A percentile compares a stretch with the other conserved stretches of the same genome.
phyloP scores from a whole-genome alignment of 2,329 filamentous ascomycete genomes.

The Rhynchosporium graminicola region DNA sequence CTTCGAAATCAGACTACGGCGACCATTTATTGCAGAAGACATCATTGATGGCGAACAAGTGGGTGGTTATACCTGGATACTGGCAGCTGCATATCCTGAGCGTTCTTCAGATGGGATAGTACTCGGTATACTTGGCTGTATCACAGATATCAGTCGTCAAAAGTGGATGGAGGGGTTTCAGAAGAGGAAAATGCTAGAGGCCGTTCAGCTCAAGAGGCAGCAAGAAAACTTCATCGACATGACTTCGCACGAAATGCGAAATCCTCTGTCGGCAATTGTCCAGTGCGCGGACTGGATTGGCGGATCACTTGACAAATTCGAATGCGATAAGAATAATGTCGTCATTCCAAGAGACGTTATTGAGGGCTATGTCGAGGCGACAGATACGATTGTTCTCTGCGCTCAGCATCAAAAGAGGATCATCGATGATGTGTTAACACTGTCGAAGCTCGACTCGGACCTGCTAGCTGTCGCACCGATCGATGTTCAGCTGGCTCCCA shows the following conservation, averaged over 20 bases:
- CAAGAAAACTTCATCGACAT: conserved; percentile 85
- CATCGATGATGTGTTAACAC: conserved; percentile 70
- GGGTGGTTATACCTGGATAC: conserved; percentile 37
- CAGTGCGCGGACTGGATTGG: conserved; percentile 73
- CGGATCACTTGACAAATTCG: conserved; percentile 47
- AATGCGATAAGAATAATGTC: conserved; percentile 37
- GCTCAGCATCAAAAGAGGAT: conserved; percentile 78
- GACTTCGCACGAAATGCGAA: conserved; percentile 66
- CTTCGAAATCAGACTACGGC: conserved; percentile 32
- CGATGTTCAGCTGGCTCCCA: conserved; percentile 47
- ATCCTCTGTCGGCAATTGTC: conserved; percentile 71
- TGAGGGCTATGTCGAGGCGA: conserved; percentile 66
- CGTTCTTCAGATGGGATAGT: conserved; percentile 25
- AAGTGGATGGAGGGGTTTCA: conserved; percentile 35
- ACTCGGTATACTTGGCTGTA: conserved; percentile 27
- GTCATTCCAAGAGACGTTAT: conserved; percentile 48
- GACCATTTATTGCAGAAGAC: conserved; percentile 51
- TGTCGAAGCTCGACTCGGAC: conserved; percentile 74
- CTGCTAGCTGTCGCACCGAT: conserved; percentile 68
- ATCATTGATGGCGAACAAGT: conserved; percentile 54
- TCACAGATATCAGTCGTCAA: conserved; percentile 32
- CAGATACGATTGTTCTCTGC: conserved; percentile 75
- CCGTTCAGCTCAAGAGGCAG: conserved; percentile 59
- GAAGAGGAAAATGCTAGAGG: conserved; percentile 45
- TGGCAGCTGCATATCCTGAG: conserved; percentile 33